Conservation (phyloP, 495 filamentous ascomycete species). For the Penicillium cosmopolitanum region DNA sequence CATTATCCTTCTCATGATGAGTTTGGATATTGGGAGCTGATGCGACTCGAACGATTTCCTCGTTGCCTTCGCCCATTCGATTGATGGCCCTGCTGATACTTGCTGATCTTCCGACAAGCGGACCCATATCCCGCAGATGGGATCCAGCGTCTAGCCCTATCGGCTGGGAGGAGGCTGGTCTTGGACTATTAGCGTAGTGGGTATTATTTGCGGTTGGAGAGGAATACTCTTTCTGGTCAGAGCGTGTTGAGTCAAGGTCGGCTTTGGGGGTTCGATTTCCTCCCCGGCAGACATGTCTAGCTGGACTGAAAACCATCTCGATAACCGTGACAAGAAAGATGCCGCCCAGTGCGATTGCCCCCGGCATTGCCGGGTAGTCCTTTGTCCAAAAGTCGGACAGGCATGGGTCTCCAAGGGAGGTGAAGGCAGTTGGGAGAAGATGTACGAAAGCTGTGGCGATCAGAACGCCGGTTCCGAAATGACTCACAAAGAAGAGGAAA, state of each 20-base stretch:
- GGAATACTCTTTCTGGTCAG: background rate
- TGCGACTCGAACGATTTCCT: constrained; percentile 30
- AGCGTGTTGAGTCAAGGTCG: background rate
- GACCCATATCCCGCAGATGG: constrained; percentile 37
- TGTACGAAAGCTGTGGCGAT: constrained; percentile 86
- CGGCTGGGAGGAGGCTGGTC: background rate
- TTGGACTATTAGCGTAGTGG: background rate
- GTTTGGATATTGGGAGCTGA: constrained; percentile 27
- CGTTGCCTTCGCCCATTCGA: constrained; percentile 32
- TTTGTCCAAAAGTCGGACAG: constrained; percentile 68
- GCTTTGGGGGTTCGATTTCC: constrained; percentile 5
- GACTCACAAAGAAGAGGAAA: constrained; percentile 68
- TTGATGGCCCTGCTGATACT: constrained; percentile 39
- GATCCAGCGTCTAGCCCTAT: constrained; percentile 16
- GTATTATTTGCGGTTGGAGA: background rate
- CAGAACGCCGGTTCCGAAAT: constrained; percentile 83
- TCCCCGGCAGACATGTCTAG: constrained; percentile 32
- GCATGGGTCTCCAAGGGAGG: constrained; percentile 71
- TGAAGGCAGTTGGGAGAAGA: constrained; percentile 74
- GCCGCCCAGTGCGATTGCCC: constrained; percentile 67
- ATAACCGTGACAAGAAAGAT: constrained; percentile 69
- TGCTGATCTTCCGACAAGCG: constrained; percentile 32
- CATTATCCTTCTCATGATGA: constrained; percentile 18
- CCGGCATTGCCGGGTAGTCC: constrained; percentile 70
- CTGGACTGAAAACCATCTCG: constrained; percentile 67